Base-by-base conservation (phyloP, 2,329 filamentous ascomycete species). In the Drechslerella dactyloides region DNA sequence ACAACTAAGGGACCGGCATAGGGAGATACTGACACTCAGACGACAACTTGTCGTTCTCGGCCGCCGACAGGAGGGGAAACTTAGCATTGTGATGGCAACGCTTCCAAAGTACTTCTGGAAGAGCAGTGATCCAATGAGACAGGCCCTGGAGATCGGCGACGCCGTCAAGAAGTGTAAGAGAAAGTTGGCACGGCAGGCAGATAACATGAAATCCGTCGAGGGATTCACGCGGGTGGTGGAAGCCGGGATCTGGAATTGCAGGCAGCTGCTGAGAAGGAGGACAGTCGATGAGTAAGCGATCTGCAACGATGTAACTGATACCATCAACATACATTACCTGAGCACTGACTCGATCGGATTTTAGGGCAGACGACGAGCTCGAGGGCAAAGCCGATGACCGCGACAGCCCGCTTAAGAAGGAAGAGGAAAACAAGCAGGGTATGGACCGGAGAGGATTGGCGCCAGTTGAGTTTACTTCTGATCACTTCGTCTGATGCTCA, bases 21-120 rank as follows among this genome's bases (percentile, higher is more conserved):
- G 30, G 5, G 50, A 33, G 5, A 30, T 53, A 23, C 5, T 7
- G 6, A 30, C 17, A 4, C 30, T 53, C 13, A 30, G n/a, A 11
- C 50, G 23, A 11, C 15, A 37, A 2, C 13, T 54, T n/a, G 13
- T 52, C 3, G n/a, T 2, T 1, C 11, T 51, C 3, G 11, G 23
- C 1, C 6, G 10, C 0, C 4, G 5, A 1, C 60, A 65, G 3
- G 40, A 54, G 8, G 0, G 53, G 1, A 72, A 48, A 37, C 42
- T 46, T 15, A 7, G 48, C 2, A 35, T 35, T 1, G 55, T 72
- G 24, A n/a, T n/a, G 1, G 24, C n/a, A 1, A 24, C 52, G 19
- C 23, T 72, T 8, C 68, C 68, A n/a, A 65, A 53, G 11, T 61
- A 52, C 27, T 65, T 15, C 42, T 72, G 60, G 68, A 48, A n/a